Evolutionary conservation across 1,139 yeast species (phyloP), one percentile per base, ranked within the genome.

Genomic region (Hanseniaspora sp.): DNA sequence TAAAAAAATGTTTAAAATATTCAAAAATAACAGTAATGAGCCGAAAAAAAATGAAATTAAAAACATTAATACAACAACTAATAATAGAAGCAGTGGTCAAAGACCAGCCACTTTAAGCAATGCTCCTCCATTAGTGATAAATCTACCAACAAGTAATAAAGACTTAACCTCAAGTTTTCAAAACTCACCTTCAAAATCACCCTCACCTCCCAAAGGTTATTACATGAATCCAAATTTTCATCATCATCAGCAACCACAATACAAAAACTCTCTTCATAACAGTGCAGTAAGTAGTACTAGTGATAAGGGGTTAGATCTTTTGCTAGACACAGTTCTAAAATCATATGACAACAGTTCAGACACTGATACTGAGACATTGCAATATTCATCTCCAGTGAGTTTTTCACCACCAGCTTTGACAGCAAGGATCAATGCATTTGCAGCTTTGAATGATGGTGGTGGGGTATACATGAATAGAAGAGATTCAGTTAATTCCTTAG

Each of bases 1-100:
- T 13, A 44, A 49, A 48, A 54, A 54, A 41, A 46, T 42, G 53
- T 54, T 45, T 46, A 39, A 39, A 13, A 9, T 46, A 13, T 49
- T 54, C 18, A 43, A 29, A 33, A 7, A 39, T 40, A 28, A 23
- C 40, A 38, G 43, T 34, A 9, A 37, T 15, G 6, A 46, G 12
- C 17, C 28, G 23, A 29, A 3, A 29, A 23, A 37, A 6, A 5
- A 40, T 29, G 12, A 37, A 3, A 56, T 23, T 23, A 23, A 23
- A 23, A 2, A 23, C 4, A 23, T 23, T 23, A 23, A 23, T 3
- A 23, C 23, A 23, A 23, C 23, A 23, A 23, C 23, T 23, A 23
- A 2, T 23, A 23, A 2, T 23, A 23, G 23, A 23, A 23, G 23
- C 23, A 23, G 23, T 23, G 23, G 23, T 3, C 23, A 49, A 18